Base-by-base conservation (phyloP, 2,329 filamentous ascomycete species). In the Claviceps sp. region DNA sequence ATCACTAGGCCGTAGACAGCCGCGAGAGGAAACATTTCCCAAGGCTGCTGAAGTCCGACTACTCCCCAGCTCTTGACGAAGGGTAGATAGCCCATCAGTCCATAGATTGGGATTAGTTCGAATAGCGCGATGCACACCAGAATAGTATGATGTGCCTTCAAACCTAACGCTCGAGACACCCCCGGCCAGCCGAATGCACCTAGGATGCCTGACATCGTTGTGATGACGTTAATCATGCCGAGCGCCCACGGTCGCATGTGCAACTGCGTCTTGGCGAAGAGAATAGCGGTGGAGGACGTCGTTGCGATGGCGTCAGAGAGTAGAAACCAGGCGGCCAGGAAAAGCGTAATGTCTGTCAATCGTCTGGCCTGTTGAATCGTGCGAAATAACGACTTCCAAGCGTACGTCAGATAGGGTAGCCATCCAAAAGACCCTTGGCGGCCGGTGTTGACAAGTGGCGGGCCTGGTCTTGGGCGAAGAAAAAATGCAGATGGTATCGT, bases 21-120 rank as follows among this genome's bases (percentile, higher is more conserved):
- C 0, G 88, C 90, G 1, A 98, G 70, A 0, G 88, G 87, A 60
- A 93, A 97, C 88, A 98, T 96, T 61, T 98, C 93, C 87, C 89
- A 95, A 3, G 87, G 84, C 63, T 93, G 83, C 66, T 95, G 89
- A n/a, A 98, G 75, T 1, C 93, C 93, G 42, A 89, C 70, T 5
- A 87, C 81, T 0, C 88, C 90, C 67, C 85, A 80, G 7, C 74
- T 71, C 59, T 82, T 78, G 46, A 98, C 77, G 6, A 87, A 80
- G 0, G 90, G 88, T 16, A 97, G 75, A 62, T 93, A 96, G 1
- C 90, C 90, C 17, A 95, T 70, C 13, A 98, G 74, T 0, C 90
- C 91, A 61, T 98, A 98, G 1, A 97, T 62, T 0, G 93, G 93
- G 49, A 98, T 95, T 34, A 95, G 68, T 66, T 96, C 90, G 61